These are phyloP conservation scores for Fusarium sororula DNA, from an alignment of 2,329 filamentous ascomycete genomes.

Conservation along the genomic window DNA sequence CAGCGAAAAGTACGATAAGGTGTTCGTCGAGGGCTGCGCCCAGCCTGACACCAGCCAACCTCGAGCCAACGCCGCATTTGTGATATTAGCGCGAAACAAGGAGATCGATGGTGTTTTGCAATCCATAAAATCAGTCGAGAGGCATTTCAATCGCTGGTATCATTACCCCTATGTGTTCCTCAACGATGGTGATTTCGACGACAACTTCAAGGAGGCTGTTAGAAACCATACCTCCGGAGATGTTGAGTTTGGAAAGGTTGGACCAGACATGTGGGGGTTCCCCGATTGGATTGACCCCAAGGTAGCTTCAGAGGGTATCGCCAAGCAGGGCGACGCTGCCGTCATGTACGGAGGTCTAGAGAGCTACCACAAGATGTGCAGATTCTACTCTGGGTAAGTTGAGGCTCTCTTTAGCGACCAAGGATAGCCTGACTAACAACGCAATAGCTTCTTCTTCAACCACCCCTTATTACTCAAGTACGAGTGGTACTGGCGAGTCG, in stretches of 20 bases:
- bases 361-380: constrained; percentile 99
- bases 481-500: constrained; percentile 99
- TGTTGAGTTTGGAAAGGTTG: constrained; percentile 95
- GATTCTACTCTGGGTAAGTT: constrained; percentile 94
- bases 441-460: constrained; percentile 87
- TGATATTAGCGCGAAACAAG: constrained; percentile 94
- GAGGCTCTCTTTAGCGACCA: neutral
- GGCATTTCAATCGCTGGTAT: constrained; percentile 99
- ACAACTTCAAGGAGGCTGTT: constrained; percentile 88
- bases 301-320: constrained; percentile 93
- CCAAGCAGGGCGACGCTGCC: constrained; percentile 93
- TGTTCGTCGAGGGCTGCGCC: constrained; percentile 90
- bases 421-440: constrained; percentile 33
- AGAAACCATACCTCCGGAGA: constrained; percentile 86
- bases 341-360: constrained; percentile 99
- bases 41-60: constrained; percentile 81
- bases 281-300: constrained; percentile 96
- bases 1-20: constrained; percentile 95
- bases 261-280: constrained; percentile 91
- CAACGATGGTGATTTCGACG: constrained; percentile 97
- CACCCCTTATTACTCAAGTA: constrained; percentile 95
- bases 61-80: constrained; percentile 92
- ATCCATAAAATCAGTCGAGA: constrained; percentile 96
- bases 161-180: constrained; percentile 98
- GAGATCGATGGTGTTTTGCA: constrained; percentile 96